Percentiles rank a stretch among this genome's conserved stretches.
Conservation (phyloP, 108 stramenopile genomes). For the Bacterosira constricta region DNA sequence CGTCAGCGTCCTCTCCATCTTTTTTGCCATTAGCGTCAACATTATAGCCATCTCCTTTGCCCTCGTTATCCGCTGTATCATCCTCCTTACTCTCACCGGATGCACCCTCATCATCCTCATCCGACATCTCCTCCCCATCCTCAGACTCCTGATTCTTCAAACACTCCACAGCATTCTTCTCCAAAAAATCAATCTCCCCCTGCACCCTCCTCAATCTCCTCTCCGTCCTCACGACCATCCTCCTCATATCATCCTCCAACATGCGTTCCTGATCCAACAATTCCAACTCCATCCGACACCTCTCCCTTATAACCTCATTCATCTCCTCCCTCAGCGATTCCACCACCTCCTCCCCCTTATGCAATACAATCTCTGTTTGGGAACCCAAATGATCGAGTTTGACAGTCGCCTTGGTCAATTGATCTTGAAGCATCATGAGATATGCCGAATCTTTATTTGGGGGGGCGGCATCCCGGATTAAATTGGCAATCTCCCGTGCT, state of each 20-base stretch:
- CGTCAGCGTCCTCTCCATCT: not conserved
- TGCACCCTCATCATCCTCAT: constrained; percentile 13
- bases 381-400: constrained; percentile 40
- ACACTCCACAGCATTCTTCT: constrained; percentile 42
- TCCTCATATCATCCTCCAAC: constrained; percentile 43
- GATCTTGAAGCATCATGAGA: constrained; percentile 46
- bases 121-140: constrained; percentile 1
- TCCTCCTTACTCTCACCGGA: not conserved
- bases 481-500: constrained; percentile 36
- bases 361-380: constrained; percentile 47
- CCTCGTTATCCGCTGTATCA: not conserved
- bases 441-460: constrained; percentile 45
- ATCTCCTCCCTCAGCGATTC: constrained; percentile 46
- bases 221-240: constrained; percentile 39
- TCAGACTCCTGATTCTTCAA: constrained; percentile 31
- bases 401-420: constrained; percentile 40
- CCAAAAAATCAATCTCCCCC: constrained; percentile 50
- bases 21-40: not conserved
- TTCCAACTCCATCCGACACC: constrained; percentile 50
- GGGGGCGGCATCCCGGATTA: constrained; percentile 50
- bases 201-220: constrained; percentile 42
- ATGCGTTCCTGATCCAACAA: constrained; percentile 42
- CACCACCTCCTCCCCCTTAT: constrained; percentile 52
- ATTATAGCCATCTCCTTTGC: not conserved
- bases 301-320: constrained; percentile 51